These are phyloP conservation scores for Cystobasidium onofrii DNA, from an alignment of 768 basidiomycete species.

Conservation along the genomic window DNA sequence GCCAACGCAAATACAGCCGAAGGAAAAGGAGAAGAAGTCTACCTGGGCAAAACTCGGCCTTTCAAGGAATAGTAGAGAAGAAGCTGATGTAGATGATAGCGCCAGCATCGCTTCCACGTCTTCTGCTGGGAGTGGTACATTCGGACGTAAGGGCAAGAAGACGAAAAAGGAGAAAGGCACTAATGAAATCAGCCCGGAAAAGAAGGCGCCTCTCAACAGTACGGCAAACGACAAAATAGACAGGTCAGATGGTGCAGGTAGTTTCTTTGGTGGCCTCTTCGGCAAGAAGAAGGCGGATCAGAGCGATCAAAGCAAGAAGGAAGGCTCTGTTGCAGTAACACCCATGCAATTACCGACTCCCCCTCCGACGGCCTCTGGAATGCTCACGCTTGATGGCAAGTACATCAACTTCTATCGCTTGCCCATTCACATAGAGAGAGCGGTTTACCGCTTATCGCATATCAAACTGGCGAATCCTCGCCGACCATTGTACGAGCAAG, in stretches of 20 bases:
- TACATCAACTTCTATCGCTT: slow-evolving; percentile 55
- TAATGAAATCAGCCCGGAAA: background rate
- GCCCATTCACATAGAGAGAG: slow-evolving; percentile 96
- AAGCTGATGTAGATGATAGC: slow-evolving; percentile 9
- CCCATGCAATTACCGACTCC: slow-evolving; percentile 37
- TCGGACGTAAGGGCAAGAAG: slow-evolving; percentile 37
- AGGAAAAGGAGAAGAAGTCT: slow-evolving; percentile 66
- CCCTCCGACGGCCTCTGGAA: slow-evolving; percentile 43
- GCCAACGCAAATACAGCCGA: slow-evolving; percentile 49
- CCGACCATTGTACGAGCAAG: slow-evolving; percentile 93
- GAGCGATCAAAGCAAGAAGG: slow-evolving; percentile 39
- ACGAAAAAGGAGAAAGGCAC: slow-evolving; percentile 48
- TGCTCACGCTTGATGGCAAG: slow-evolving; percentile 42
- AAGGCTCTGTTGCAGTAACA: slow-evolving; percentile 44
- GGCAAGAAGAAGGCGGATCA: slow-evolving; percentile 83
- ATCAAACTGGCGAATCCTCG: slow-evolving; percentile 98
- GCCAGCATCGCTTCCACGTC: slow-evolving; percentile 8
- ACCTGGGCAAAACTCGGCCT: slow-evolving; percentile 50
- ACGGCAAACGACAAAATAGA: slow-evolving; percentile 42
- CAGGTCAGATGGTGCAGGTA: slow-evolving; percentile 62
- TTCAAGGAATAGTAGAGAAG: slow-evolving; percentile 43
- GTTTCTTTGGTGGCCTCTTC: slow-evolving; percentile 89
- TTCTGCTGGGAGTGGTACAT: slow-evolving; percentile 33
- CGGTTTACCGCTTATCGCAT: slow-evolving; percentile 92
- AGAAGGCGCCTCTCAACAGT: background rate